A percentile compares a stretch with the other conserved stretches of the same genome.
Conservation (phyloP, 495 filamentous ascomycete genomes). For the Tuber borchii region DNA sequence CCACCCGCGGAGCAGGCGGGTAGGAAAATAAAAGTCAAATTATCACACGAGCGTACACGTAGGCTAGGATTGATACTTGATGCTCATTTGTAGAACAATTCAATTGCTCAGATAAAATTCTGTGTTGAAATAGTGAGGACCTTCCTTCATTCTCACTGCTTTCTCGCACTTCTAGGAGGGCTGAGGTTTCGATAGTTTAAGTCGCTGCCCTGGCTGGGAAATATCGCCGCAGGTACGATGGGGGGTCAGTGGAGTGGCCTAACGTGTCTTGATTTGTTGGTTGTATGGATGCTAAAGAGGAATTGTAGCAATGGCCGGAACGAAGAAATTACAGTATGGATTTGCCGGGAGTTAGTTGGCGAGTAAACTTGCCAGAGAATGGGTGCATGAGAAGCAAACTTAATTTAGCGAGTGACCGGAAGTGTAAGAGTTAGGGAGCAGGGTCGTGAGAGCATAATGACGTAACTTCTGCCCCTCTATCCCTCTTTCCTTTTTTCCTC, state of each 20-base stretch:
- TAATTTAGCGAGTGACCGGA: background rate
- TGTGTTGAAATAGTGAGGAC: background rate
- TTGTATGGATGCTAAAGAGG: background rate
- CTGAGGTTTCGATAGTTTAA: background rate
- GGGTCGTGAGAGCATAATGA: background rate
- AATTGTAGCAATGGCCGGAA: background rate
- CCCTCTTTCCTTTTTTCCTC: background rate
- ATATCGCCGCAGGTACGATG: background rate
- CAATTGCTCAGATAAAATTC: background rate
- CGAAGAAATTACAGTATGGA: background rate
- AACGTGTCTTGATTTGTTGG: background rate
- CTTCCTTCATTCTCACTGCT: background rate
- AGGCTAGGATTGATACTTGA: background rate
- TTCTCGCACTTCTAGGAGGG: background rate
- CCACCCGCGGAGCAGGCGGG: background rate
- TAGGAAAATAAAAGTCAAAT: background rate
- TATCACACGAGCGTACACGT: background rate
- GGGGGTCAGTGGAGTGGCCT: background rate
- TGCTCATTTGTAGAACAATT: background rate
- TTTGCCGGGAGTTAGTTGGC: background rate
- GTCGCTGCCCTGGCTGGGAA: background rate
- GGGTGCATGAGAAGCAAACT: background rate
- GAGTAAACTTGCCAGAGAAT: background rate
- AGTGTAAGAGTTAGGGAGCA: background rate
- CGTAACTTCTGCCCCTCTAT: background rate